phyloP scores from a whole-genome alignment of 352 stramenopile genomes.

The Blastocystis sp. region DNA sequence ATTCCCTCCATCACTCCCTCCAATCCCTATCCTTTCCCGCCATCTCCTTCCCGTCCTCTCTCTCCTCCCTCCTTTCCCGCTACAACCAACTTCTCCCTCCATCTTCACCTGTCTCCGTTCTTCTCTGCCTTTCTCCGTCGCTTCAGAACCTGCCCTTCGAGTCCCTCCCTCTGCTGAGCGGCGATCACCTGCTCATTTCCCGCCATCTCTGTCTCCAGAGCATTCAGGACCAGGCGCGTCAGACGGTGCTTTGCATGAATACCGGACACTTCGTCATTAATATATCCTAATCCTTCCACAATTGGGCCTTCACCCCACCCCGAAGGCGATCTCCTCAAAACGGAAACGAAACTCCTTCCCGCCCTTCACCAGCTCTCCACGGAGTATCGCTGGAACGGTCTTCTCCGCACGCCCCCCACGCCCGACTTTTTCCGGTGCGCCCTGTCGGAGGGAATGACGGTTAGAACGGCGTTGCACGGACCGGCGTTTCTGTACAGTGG shows the following conservation, averaged over 20 bases:
- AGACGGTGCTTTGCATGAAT: neutral
- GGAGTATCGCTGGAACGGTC: constrained; percentile 1
- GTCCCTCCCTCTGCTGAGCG: neutral
- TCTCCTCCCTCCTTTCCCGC: neutral
- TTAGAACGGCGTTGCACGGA: neutral
- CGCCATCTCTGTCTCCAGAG: constrained; percentile 61
- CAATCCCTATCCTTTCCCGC: neutral
- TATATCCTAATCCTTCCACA: constrained; percentile 6
- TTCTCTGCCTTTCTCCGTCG: constrained; percentile 39
- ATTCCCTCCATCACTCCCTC: neutral
- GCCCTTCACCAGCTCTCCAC: neutral
- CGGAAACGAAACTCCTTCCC: constrained; percentile 24
- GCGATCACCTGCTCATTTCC: neutral
- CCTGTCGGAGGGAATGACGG: neutral
- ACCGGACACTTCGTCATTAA: constrained; percentile 46
- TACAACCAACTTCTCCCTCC: constrained; percentile 20
- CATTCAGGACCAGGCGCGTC: neutral
- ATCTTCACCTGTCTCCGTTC: neutral
- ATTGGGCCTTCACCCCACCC: constrained; percentile 35
- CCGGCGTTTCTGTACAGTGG: constrained; percentile 24
- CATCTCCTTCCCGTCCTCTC: neutral
- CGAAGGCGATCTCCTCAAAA: constrained; percentile 45
- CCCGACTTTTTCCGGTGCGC: constrained; percentile 18
- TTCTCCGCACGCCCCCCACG: neutral
- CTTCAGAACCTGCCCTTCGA: constrained; percentile 52